Evolutionary conservation across 768 basidiomycete genomes (phyloP).

Genomic region (Lactifluus rugatus): DNA sequence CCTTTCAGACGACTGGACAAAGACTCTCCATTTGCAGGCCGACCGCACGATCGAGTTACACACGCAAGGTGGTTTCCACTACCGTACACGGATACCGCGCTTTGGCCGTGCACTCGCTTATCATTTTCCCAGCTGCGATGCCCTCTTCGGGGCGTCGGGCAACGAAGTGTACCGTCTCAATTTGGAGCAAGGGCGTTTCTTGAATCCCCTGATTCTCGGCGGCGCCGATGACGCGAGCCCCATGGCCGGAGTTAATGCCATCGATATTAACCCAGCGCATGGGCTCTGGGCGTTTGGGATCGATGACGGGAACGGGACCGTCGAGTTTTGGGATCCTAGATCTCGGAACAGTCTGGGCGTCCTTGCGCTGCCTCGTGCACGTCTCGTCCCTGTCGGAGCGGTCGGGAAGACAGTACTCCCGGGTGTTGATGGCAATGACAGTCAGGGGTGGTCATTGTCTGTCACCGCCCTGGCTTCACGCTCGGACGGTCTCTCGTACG

Average conservation of each 20-base stretch:
- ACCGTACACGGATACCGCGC: constrained; percentile 86
- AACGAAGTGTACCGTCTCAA: constrained; percentile 89
- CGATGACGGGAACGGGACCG: constrained; percentile 66
- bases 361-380: constrained; percentile 47
- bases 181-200: constrained; percentile 88
- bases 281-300: constrained; percentile 83
- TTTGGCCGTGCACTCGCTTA: constrained; percentile 90
- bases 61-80: constrained; percentile 87
- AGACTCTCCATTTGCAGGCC: constrained; percentile 91
- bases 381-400: constrained; percentile 37
- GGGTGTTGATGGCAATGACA: constrained; percentile 28
- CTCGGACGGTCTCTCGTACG: constrained; percentile 84
- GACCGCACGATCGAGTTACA: constrained; percentile 94
- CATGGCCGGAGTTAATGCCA: constrained; percentile 76
- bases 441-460: constrained; percentile 36
- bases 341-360: constrained; percentile 67
- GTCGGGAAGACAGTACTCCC: constrained; percentile 27
- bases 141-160: constrained; percentile 75
- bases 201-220: constrained; percentile 64
- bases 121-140: constrained; percentile 89
- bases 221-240: constrained; percentile 40
- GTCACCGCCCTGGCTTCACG: constrained; percentile 83
- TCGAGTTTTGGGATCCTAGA: constrained; percentile 95
- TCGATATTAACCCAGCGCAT: constrained; percentile 91
- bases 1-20: constrained; percentile 97